phyloP scores from a whole-genome alignment of 2,329 filamentous ascomycete genomes.

The Alternaria rosae region DNA sequence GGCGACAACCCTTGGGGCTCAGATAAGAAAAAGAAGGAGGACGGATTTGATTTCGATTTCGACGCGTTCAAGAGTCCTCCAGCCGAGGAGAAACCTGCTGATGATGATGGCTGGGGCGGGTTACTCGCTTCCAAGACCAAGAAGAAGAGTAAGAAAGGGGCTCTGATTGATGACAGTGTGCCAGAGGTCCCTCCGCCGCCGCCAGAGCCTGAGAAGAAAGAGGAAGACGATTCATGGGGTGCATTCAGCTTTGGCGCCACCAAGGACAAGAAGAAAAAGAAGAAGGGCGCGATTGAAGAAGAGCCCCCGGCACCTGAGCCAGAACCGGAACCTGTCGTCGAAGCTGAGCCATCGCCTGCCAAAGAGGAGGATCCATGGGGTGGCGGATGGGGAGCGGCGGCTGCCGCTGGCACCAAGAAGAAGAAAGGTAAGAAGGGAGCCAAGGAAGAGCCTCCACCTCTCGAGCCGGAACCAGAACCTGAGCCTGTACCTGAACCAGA shows the following conservation, averaged over 20 bases:
- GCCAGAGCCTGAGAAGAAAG: slow-evolving; percentile 35
- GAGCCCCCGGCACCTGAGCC: slow-evolving; percentile 30
- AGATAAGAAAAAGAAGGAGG: slow-evolving; percentile 49
- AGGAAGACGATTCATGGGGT: slow-evolving; percentile 32
- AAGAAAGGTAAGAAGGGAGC: slow-evolving; percentile 42
- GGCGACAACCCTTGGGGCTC: slow-evolving; percentile 45
- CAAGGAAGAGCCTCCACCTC: slow-evolving; percentile 27
- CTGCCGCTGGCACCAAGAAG: slow-evolving; percentile 28
- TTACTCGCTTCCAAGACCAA: slow-evolving; percentile 54
- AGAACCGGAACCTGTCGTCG: slow-evolving; percentile 36
- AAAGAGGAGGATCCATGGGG: slow-evolving; percentile 44
- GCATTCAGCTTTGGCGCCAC: slow-evolving; percentile 36
- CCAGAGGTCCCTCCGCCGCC: slow-evolving; percentile 29
- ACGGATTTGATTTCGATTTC: slow-evolving; percentile 47
- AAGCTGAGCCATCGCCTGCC: slow-evolving; percentile 39
- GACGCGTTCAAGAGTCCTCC: slow-evolving; percentile 37
- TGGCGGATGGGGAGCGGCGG: slow-evolving; percentile 29
- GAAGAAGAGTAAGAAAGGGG: slow-evolving; percentile 48
- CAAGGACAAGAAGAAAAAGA: slow-evolving; percentile 49
- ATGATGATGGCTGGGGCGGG: slow-evolving; percentile 42
- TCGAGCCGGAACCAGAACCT: slow-evolving; percentile 21
- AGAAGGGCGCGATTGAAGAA: slow-evolving; percentile 37
- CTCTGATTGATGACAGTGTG: slow-evolving; percentile 40
- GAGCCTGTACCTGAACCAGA: slow-evolving; percentile 18
- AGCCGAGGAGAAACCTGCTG: slow-evolving; percentile 32